Evolutionary conservation across 2,329 filamentous ascomycete species (phyloP), one percentile per base, ranked within the genome.

Genomic region (Cordyceps pruinosa): DNA sequence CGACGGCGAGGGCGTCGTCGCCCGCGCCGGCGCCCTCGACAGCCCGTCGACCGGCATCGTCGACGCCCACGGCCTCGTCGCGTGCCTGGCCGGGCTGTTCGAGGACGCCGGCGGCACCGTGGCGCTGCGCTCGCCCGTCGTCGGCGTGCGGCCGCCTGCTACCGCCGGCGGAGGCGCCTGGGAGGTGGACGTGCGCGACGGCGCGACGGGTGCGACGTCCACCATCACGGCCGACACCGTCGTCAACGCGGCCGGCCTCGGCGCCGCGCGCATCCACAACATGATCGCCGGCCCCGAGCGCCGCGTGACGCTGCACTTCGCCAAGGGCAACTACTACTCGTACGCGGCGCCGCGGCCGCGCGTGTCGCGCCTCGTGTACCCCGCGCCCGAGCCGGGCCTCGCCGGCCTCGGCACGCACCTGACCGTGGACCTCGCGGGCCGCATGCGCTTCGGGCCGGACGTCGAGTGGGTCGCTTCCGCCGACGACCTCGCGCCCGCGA

Each of bases 301-400:
- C 73, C 84, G 84, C 51, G 75, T 76, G 39, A 80, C 72, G 25
- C 81, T 90, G 5, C 89, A 83, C 76, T 97, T 88, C 73, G 93
- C 93, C 59, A 99, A 99, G 75, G 94, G 94, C 1, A 93, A 90
- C 60, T 99, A 99, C 75, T 97, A 95, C 74, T 88, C 87, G 30
- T 97, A 97, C 74, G 73, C 80, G 0, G 76, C 83, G 1, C 82
- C 85, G 0, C 67, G 68, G 1, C 92, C 90, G 0, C 69, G 66
- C 30, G 84, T 92, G 12, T 76, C 73, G 2, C 89, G 88, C 0
- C 82, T 99, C 23, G 78, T 99, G 51, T 99, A 97, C 68, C 94
- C 94, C 0, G 91, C 88, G 0, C 91, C 93, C 0, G 78, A 88
- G 9, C 88, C 91, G 0, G 92, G 92, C 2, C 82, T 86, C 23